Percentiles rank a stretch among this genome's conserved stretches.
Conservation (phyloP, 495 filamentous ascomycete genomes). For the Cudoniella acicularis region DNA sequence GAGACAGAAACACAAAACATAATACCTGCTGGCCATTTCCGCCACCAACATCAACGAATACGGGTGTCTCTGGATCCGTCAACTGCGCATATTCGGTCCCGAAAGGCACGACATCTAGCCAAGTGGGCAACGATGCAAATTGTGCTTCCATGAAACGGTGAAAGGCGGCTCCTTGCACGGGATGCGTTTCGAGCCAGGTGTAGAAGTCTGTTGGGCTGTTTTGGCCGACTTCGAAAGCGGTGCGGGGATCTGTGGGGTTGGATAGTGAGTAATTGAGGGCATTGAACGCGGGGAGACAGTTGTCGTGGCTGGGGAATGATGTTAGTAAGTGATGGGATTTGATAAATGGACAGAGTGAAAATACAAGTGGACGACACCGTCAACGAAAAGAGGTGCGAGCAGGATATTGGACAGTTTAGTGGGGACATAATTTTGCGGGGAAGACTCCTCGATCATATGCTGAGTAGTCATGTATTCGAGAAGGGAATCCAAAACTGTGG, state of each 20-base stretch:
- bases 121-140: conserved; percentile 27
- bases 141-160: conserved; percentile 36
- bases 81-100: background rate
- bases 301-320: background rate
- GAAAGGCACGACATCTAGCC: conserved; percentile 28
- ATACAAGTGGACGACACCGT: background rate
- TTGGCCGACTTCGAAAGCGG: conserved; percentile 1
- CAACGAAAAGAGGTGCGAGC: background rate
- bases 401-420: background rate
- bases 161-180: conserved; percentile 19
- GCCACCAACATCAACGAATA: background rate
- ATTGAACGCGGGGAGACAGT: background rate
- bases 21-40: background rate
- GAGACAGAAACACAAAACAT: too few relatives aligned
- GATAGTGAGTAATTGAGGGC: background rate
- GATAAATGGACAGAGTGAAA: background rate
- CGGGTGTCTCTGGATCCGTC: background rate
- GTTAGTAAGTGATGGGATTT: too few relatives aligned
- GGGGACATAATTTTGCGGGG: background rate
- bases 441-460: background rate
- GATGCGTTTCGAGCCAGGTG: conserved; percentile 1
- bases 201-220: background rate
- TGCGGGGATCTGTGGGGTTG: background rate
- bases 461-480: background rate
- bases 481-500: background rate